Percentiles rank a stretch among this genome's conserved stretches.
These are phyloP conservation scores for Celoporthe dispersa DNA, from an alignment of 2,329 filamentous ascomycete species.

Conservation along the genomic window DNA sequence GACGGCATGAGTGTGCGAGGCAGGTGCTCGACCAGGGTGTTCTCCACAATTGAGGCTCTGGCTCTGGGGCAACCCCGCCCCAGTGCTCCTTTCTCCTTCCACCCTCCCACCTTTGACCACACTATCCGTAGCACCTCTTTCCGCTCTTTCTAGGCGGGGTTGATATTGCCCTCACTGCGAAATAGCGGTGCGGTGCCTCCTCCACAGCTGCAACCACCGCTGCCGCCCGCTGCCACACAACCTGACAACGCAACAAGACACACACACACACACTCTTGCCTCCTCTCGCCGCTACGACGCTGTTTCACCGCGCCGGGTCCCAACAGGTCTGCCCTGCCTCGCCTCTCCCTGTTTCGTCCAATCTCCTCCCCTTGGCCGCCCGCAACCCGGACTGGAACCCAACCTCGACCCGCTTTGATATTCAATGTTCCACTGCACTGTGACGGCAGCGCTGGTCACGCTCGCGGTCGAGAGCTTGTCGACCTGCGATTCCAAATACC, in stretches of 20 bases:
- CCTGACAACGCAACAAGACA: neutral
- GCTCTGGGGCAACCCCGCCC: neutral
- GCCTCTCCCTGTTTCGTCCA: neutral
- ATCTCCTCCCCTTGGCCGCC: neutral
- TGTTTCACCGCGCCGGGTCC: constrained; percentile 5
- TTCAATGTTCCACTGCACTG: neutral
- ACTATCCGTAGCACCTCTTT: neutral
- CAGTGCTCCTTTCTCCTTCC: neutral
- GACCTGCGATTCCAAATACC: neutral
- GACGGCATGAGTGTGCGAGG: neutral
- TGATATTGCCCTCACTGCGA: constrained; percentile 7
- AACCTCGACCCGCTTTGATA: neutral
- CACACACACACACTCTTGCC: neutral
- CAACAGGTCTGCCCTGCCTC: neutral
- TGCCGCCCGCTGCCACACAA: neutral
- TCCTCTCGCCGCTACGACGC: constrained; percentile 6
- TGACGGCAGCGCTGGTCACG: neutral
- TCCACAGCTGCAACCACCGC: neutral
- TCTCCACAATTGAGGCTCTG: constrained; percentile 10
- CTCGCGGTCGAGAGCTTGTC: neutral
- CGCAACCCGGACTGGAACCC: neutral
- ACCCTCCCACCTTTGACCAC: neutral
- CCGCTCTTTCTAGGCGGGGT: constrained; percentile 19
- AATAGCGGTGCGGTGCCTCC: constrained; percentile 18
- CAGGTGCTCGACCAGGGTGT: neutral